Conservation (phyloP, 352 stramenopile genomes). For the Pythium grandisporangium region DNA sequence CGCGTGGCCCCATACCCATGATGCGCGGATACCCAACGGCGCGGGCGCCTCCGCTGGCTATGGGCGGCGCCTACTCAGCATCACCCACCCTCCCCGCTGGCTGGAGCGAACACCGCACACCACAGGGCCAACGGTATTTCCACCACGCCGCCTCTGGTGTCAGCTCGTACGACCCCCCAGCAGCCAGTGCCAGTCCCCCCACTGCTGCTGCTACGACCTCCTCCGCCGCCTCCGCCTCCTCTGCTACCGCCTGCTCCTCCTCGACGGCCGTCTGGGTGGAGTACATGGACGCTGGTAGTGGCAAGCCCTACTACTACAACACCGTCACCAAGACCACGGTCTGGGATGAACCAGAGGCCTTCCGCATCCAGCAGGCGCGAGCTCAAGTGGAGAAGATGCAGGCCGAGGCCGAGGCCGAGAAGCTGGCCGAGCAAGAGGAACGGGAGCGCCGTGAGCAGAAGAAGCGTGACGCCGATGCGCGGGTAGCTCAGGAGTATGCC, state of each 20-base stretch:
- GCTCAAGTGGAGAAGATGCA: constrained; percentile 67
- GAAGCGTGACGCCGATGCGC: constrained; percentile 32
- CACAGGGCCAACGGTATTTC: constrained; percentile 47
- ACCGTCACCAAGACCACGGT: constrained; percentile 58
- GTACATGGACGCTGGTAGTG: constrained; percentile 66
- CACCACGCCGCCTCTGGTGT: constrained; percentile 48
- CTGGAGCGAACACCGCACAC: constrained; percentile 53
- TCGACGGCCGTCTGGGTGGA: constrained; percentile 43
- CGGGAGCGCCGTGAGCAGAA: constrained; percentile 28
- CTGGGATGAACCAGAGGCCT: constrained; percentile 77
- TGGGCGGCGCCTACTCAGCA: background rate
- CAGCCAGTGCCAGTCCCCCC: background rate
- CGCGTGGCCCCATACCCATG: constrained; percentile 10
- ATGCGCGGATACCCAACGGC: background rate
- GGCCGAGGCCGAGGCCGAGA: constrained; percentile 11
- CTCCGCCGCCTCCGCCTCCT: background rate
- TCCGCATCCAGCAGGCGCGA: constrained; percentile 60
- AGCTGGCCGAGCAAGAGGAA: constrained; percentile 9
- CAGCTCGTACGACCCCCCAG: constrained; percentile 48
- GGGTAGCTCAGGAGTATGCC: constrained; percentile 28
- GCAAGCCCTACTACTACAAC: constrained; percentile 79
- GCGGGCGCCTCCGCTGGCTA: background rate
- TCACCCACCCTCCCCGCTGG: constrained; percentile 21
- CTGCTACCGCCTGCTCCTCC: background rate
- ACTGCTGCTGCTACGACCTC: background rate